Evolutionary conservation across 2,329 filamentous ascomycete genomes (phyloP).

Genomic region (Phaeosphaeriaceae sp.): DNA sequence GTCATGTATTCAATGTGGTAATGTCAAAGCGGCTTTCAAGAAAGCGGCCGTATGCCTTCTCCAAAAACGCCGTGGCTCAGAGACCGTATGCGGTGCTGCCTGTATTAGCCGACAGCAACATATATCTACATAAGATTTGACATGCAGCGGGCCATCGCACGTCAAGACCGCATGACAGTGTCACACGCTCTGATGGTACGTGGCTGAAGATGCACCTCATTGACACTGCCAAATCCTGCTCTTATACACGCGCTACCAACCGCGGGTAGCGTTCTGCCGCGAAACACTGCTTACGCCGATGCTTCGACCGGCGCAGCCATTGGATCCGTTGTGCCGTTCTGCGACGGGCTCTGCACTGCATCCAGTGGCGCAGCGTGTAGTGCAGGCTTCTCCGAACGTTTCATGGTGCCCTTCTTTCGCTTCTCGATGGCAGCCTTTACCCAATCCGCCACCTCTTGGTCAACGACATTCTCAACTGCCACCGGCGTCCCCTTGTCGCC

Average conservation of each 20-base stretch:
- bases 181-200: too few species aligned
- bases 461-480: slow-evolving; percentile 59
- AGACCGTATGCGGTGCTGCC: slow-evolving; percentile 1
- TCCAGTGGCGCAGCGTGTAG: slow-evolving; percentile 88
- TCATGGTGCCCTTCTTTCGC: slow-evolving; percentile 66
- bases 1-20: neutral
- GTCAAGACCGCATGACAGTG: neutral
- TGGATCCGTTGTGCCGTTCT: slow-evolving; percentile 30
- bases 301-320: slow-evolving; percentile 25
- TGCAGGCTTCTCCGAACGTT: slow-evolving; percentile 71
- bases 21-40: neutral
- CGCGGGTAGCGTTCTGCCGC: neutral
- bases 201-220: neutral
- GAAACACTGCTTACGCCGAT: slow-evolving; percentile 15
- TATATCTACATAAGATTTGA: slow-evolving; percentile 3
- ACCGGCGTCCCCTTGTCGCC: slow-evolving; percentile 35
- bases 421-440: slow-evolving; percentile 75
- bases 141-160: neutral
- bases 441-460: slow-evolving; percentile 88
- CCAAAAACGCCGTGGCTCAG: slow-evolving; percentile 1
- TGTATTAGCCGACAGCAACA: neutral
- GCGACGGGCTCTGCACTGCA: slow-evolving; percentile 60
- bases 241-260: neutral
- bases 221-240: neutral
- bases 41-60: neutral